These are phyloP conservation scores for Aureobasidium sp. DNA, from an alignment of 2,329 filamentous ascomycete species.

Conservation along the genomic window DNA sequence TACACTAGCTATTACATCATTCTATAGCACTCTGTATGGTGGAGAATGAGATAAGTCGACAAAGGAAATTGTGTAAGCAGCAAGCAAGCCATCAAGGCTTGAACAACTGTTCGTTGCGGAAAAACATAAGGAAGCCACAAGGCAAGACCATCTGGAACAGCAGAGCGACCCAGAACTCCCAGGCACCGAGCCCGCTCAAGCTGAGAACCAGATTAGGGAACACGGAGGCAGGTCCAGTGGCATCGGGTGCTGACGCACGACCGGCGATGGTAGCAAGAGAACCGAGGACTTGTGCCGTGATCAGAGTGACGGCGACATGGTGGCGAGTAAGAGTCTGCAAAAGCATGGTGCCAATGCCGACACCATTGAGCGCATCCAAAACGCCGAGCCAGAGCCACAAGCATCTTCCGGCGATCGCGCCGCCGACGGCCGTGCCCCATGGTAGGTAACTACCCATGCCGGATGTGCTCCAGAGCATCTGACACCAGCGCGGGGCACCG, in stretches of 20 bases:
- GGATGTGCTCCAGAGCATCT: slow-evolving; percentile 60
- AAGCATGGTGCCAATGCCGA: slow-evolving; percentile 62
- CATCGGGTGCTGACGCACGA: slow-evolving; percentile 54
- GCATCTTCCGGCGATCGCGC: slow-evolving; percentile 49
- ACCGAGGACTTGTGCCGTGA: slow-evolving; percentile 57
- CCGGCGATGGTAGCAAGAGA: slow-evolving; percentile 56
- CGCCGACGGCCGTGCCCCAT: slow-evolving; percentile 52
- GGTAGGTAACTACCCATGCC: slow-evolving; percentile 55
- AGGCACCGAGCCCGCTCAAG: slow-evolving; percentile 36
- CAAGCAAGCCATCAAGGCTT: slow-evolving; percentile 36
- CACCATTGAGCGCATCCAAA: slow-evolving; percentile 57
- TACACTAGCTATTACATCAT: not conserved
- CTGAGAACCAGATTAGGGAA: slow-evolving; percentile 55
- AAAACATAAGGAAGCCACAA: slow-evolving; percentile 50
- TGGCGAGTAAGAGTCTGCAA: slow-evolving; percentile 54
- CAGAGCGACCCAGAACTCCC: slow-evolving; percentile 51
- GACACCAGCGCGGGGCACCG: slow-evolving; percentile 58
- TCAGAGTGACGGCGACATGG: slow-evolving; percentile 56
- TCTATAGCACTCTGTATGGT: not conserved
- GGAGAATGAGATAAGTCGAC: not conserved
- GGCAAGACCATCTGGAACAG: slow-evolving; percentile 52
- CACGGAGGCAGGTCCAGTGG: slow-evolving; percentile 54
- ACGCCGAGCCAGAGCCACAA: slow-evolving; percentile 63
- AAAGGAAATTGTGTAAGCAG: not conserved
- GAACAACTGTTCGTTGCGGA: slow-evolving; percentile 51